Evolutionary conservation across 805 yeast genomes (phyloP), one percentile per base, ranked within the genome.

Genomic region (Barnettozyma pratensis): DNA sequence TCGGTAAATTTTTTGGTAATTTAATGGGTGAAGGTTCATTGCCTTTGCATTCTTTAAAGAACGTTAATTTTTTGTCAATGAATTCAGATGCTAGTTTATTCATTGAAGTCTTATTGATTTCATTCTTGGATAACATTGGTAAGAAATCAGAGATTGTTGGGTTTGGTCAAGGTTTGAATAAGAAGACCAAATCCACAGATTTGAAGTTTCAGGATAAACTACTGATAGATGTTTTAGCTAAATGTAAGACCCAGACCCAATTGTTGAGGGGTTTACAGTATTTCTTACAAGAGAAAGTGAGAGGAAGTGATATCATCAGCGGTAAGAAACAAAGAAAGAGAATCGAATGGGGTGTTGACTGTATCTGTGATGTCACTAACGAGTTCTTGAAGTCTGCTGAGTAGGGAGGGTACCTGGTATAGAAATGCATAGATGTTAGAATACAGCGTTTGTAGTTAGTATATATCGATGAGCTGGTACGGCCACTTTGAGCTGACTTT

Each of bases 1-100:
- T 83, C 54, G 97, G 96, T 4, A 74, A 88, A 50, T 81, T 94
- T 54, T 94, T 79, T 59, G 98, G 96, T 0, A 72, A 70, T 44
- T 62, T 94, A 40, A 76, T 91, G 14, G 81, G 86, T 3, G 89
- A 87, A 57, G 87, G 86, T 1, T 74, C 83, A 0, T 69, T 92
- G 51, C 81, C 89, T 3, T 70, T 94, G 42, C 91, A 87, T 59
- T 67, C 86, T 3, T 72, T 94, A 54, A 79, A 85, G 54, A 81
- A 81, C 6, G 77, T 87, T 32, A 86, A 92, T 55, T 83, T 91
- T 50, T 65, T 91, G 48, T 79, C 82, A 0, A 68, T 86, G 10
- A 72, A 75, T 26, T 58, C 75, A 0, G 91, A 87, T 53, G 74
- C 82, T 2, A 73, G 74, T 37, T 64, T 89, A 25, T 88, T 92